Evolutionary conservation across 176 grass and related monocot species (phyloP).

Genomic region (Carex kokanica): DNA sequence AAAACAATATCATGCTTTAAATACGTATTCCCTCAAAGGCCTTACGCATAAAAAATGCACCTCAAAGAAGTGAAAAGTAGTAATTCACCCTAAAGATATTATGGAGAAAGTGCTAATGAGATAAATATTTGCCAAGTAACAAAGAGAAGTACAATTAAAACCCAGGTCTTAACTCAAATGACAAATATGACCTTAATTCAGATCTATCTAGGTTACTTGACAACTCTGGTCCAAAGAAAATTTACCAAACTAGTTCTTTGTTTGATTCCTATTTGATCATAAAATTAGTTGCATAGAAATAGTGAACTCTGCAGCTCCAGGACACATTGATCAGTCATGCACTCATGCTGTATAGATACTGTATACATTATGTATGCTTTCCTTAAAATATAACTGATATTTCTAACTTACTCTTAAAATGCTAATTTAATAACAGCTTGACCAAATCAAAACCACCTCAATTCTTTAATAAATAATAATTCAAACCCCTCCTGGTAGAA

Average conservation of each 20-base stretch:
- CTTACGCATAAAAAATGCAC: background rate
- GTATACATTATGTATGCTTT: background rate
- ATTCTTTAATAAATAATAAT: background rate
- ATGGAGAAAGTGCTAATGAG: slow-evolving; percentile 1
- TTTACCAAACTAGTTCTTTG: background rate
- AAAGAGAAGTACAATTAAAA: background rate
- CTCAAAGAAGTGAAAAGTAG: background rate
- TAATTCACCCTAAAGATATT: background rate
- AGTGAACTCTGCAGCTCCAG: background rate
- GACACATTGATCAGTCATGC: background rate
- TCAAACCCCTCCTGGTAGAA: background rate
- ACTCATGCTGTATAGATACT: background rate
- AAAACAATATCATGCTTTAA: slow-evolving; percentile 11
- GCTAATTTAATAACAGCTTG: background rate
- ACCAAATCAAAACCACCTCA: background rate
- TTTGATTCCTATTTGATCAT: background rate
- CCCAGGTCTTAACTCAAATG: background rate
- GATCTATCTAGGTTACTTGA: background rate
- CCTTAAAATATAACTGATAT: background rate
- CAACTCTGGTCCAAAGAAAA: background rate
- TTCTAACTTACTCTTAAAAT: background rate
- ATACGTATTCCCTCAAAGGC: slow-evolving; percentile 16
- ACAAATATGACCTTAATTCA: background rate
- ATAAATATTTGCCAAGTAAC: background rate
- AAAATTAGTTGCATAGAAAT: background rate